Evolutionary conservation across 2,329 filamentous ascomycete genomes (phyloP), one percentile per base, ranked within the genome.

Genomic region (Dactylellina cionopaga): DNA sequence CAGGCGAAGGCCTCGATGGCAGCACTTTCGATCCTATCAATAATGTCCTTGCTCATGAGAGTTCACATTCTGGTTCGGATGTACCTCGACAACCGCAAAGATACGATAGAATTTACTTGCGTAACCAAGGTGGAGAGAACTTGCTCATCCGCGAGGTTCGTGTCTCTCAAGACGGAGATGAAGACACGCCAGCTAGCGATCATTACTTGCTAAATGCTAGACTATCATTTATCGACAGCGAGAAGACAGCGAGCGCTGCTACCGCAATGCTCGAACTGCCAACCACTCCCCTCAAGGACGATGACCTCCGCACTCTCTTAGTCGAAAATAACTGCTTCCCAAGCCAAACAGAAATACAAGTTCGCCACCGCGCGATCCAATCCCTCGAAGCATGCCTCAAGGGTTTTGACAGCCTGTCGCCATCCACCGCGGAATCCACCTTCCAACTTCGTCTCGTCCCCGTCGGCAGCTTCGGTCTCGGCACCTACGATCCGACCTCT

Each of bases 401-500:
- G 46, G 80, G 84, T 43, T 31, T 46, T 17, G 69, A 78, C 35
- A 74, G 55, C 24, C 65, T 41, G 1, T 65, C 76, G 29, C 33
- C 39, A 2, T 74, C 76, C 27, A 39, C 69, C 15, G 39, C 55
- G 39, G 74, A 79, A 17, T 76, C 79, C 5, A 76, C 77, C 1
- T 78, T 79, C 11, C 77, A 83, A 0, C 80, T 89, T 35, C 80
- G 87, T 0, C 76, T 90, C 5, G 82, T 86, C 4, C 83, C 88
- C 0, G 86, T 90, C n/a, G 89, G 88, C 0, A 90, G 88, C 0
- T 89, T 88, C 76, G 86, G 85, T 2, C 80, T 90, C 2, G 85
- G 85, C 7, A 84, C 88, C 2, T 90, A 88, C 86, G 86, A 85
- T 1, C 76, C 80, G 1, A 78, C 82, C 0, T 90, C 88, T 0